Evolutionary conservation across 148 eudicot genomes (phyloP).

Genomic region (Talinum fruticosum): DNA sequence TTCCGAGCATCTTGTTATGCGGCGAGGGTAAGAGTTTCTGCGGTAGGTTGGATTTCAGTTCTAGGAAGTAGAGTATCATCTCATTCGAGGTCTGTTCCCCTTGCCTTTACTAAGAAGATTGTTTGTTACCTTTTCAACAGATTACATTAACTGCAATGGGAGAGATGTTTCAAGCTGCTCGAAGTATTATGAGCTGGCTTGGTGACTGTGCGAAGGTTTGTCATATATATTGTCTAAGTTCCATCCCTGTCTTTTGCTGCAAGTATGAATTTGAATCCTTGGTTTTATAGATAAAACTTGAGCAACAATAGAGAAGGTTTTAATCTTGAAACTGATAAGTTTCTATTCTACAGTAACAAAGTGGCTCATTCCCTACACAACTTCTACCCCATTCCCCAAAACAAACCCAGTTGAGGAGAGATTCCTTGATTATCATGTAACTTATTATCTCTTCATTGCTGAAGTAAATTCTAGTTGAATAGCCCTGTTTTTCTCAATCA

Average conservation of each 20-base stretch:
- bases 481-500: background rate
- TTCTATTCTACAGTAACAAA: too few relatives aligned
- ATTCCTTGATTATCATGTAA: background rate
- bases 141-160: conserved; percentile 79
- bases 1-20: conserved; percentile 87
- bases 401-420: background rate
- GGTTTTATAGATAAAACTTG: background rate
- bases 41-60: background rate
- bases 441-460: background rate
- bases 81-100: background rate
- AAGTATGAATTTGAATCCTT: background rate
- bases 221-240: background rate
- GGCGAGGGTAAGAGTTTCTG: conserved; percentile 60
- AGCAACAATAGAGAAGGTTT: background rate
- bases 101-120: background rate
- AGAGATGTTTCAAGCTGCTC: conserved; percentile 96
- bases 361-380: too few relatives aligned
- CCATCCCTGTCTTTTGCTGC: conserved; percentile 1
- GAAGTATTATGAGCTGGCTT: conserved; percentile 92
- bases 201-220: conserved; percentile 98
- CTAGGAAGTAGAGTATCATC: background rate
- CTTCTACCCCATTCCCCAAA: too few relatives aligned
- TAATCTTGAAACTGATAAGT: background rate
- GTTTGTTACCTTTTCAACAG: conserved; percentile 41
- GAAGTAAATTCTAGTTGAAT: background rate